Percentiles rank a stretch among this genome's conserved stretches.
phyloP scores from a whole-genome alignment of 768 basidiomycete species.

The Myochromella boudieri region DNA sequence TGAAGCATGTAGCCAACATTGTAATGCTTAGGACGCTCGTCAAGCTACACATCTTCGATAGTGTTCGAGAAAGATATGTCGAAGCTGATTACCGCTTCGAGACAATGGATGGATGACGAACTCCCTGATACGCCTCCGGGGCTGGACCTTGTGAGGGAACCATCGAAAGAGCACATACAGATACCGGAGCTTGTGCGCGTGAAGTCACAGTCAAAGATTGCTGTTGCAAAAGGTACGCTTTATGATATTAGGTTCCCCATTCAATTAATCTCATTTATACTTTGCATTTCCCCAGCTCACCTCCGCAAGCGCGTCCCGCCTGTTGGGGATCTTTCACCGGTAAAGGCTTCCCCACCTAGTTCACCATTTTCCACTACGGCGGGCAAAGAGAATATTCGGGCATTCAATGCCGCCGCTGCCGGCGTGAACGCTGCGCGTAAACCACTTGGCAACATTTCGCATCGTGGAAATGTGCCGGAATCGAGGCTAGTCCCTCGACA shows the following conservation, averaged over 20 bases:
- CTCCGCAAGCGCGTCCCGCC: slow-evolving; percentile 38
- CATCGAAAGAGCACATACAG: slow-evolving; percentile 11
- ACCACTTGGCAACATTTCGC: slow-evolving; percentile 29
- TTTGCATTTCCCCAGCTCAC: slow-evolving; percentile 23
- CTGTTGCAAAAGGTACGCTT: slow-evolving; percentile 35
- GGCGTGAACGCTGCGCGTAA: slow-evolving; percentile 24
- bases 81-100: slow-evolving; percentile 35
- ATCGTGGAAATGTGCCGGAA: slow-evolving; percentile 24
- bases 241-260: neutral
- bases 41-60: slow-evolving; percentile 46
- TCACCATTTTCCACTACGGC: slow-evolving; percentile 33
- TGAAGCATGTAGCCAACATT: slow-evolving; percentile 4
- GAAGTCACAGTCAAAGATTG: slow-evolving; percentile 46
- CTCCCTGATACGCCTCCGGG: slow-evolving; percentile 35
- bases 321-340: slow-evolving; percentile 44
- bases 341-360: slow-evolving; percentile 51
- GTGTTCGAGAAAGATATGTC: slow-evolving; percentile 51
- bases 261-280: neutral
- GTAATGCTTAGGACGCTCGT: slow-evolving; percentile 37
- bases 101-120: slow-evolving; percentile 30
- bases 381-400: slow-evolving; percentile 40
- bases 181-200: slow-evolving; percentile 25
- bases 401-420: slow-evolving; percentile 26
- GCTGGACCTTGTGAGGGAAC: slow-evolving; percentile 9
- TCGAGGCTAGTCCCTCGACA: slow-evolving; percentile 9